Conservation (phyloP, 352 stramenopile genomes). For the Phytopythium delawarense region DNA sequence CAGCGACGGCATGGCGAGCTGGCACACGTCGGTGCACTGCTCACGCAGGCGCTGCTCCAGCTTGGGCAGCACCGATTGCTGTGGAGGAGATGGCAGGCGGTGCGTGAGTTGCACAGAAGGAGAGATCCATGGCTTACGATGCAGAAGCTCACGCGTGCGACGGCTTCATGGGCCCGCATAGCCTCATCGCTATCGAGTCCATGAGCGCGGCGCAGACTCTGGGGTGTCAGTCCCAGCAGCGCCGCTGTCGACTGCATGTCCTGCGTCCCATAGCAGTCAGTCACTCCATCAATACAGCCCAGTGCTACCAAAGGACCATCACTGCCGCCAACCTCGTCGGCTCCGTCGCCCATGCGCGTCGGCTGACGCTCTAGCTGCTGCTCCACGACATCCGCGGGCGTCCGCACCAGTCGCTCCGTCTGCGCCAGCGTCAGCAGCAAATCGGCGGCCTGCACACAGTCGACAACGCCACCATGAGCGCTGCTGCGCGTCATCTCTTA, state of each 20-base stretch:
- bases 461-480: no score
- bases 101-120: neutral
- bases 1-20: constrained; percentile 27
- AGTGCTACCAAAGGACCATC: neutral
- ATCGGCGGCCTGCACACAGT: constrained; percentile 13
- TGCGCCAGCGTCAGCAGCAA: constrained; percentile 28
- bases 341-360: neutral
- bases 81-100: neutral
- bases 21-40: constrained; percentile 28
- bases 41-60: constrained; percentile 26
- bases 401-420: constrained; percentile 23
- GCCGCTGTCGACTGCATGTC: neutral
- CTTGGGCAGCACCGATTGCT: constrained; percentile 24
- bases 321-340: neutral
- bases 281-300: no score
- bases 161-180: constrained; percentile 12
- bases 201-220: constrained; percentile 11
- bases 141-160: constrained; percentile 18
- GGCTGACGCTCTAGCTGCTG: neutral
- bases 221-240: constrained; percentile 22
- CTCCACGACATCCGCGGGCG: constrained; percentile 2
- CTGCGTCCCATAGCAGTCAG: neutral
- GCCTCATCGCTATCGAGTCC: constrained; percentile 16
- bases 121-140: neutral
- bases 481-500: neutral